These are phyloP conservation scores for Pestalotiopsis sp. DNA, from an alignment of 2,329 filamentous ascomycete species.

Conservation along the genomic window DNA sequence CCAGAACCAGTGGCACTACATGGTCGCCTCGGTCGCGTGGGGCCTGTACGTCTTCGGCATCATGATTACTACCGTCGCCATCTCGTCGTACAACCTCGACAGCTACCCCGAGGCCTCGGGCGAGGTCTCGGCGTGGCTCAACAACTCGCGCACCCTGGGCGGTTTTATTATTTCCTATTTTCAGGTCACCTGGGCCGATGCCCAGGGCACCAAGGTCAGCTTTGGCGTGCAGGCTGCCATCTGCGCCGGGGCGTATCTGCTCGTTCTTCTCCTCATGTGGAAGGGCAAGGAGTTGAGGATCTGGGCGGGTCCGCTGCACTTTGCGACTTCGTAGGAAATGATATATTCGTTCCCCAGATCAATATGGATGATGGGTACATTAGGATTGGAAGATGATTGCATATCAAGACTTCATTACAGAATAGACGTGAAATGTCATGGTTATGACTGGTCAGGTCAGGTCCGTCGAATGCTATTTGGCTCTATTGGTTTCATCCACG, in stretches of 20 bases:
- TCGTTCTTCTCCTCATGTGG: slow-evolving; percentile 37
- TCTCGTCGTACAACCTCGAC: slow-evolving; percentile 56
- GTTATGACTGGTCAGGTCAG: neutral
- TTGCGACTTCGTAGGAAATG: slow-evolving; percentile 24
- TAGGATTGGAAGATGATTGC: neutral
- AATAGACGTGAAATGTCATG: neutral
- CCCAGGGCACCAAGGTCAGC: slow-evolving; percentile 44
- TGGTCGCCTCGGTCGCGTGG: slow-evolving; percentile 51
- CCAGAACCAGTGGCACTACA: slow-evolving; percentile 52
- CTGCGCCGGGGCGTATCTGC: slow-evolving; percentile 36
- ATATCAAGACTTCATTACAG: neutral
- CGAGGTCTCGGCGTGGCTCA: slow-evolving; percentile 56
- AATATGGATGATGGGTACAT: neutral
- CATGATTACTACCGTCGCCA: slow-evolving; percentile 55
- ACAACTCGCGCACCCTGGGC: slow-evolving; percentile 49
- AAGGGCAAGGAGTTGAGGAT: slow-evolving; percentile 40
- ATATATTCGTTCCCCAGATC: neutral
- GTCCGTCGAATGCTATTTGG: neutral
- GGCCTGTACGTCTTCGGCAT: slow-evolving; percentile 58
- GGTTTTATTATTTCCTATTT: slow-evolving; percentile 57
- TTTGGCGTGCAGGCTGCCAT: slow-evolving; percentile 51
- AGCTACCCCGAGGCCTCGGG: slow-evolving; percentile 58
- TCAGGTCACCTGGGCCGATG: slow-evolving; percentile 51
- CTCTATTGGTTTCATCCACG: neutral
- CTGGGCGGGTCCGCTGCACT: slow-evolving; percentile 37